Evolutionary conservation across 306 rosid species (phyloP).

Genomic region (Prunus mira): DNA sequence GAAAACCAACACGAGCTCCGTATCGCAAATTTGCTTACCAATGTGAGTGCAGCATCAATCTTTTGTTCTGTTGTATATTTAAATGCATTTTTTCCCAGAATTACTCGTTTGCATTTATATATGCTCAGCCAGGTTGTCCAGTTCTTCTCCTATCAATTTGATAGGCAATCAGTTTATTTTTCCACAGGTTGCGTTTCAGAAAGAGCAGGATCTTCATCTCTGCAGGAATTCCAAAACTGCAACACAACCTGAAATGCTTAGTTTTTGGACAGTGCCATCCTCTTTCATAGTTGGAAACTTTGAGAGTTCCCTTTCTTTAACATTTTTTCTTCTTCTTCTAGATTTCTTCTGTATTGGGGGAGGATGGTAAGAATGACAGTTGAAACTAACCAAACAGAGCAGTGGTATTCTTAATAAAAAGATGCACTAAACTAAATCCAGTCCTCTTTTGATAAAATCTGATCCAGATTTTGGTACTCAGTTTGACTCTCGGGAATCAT

Average conservation of each 20-base stretch:
- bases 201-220: slow-evolving; percentile 1
- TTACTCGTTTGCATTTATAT: background rate
- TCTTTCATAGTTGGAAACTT: too few species aligned
- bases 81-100: background rate
- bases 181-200: background rate
- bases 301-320: background rate
- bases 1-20: background rate
- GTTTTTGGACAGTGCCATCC: background rate
- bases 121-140: background rate
- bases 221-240: background rate
- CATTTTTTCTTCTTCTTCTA: background rate
- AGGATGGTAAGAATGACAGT: background rate
- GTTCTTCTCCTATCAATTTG: background rate
- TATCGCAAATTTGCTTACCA: background rate
- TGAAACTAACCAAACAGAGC: background rate
- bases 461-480: background rate
- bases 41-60: background rate
- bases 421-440: background rate
- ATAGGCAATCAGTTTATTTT: background rate
- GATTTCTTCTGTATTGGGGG: background rate
- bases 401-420: background rate
- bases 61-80: background rate
- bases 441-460: background rate
- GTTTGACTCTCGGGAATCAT: too few species aligned
- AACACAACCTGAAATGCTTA: background rate